These are phyloP conservation scores for Citrus trifoliata DNA, from an alignment of 345 rosid genomes.

Conservation along the genomic window DNA sequence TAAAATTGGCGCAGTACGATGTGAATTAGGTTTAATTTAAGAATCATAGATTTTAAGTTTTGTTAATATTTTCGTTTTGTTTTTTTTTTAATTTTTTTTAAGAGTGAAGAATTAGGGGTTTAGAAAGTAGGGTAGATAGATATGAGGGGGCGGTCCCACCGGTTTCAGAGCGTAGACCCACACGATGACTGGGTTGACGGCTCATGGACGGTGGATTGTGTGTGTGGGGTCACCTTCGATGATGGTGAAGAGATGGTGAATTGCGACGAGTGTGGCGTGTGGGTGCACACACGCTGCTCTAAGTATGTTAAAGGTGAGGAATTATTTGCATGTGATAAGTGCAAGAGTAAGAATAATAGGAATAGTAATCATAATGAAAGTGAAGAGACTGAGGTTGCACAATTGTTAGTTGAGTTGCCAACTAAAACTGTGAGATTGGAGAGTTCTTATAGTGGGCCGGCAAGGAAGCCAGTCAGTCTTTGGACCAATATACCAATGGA, in stretches of 20 bases:
- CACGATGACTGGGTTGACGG: slow-evolving; percentile 96
- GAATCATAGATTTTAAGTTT: background rate
- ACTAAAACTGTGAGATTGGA: slow-evolving; percentile 75
- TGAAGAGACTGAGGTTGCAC: slow-evolving; percentile 93
- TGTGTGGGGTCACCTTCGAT: slow-evolving; percentile 85
- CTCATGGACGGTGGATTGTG: slow-evolving; percentile 96
- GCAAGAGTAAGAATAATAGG: slow-evolving; percentile 53
- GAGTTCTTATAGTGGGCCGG: slow-evolving; percentile 26
- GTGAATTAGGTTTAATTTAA: slow-evolving; percentile 1
- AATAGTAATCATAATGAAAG: slow-evolving; percentile 28
- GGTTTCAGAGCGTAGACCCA: slow-evolving; percentile 51
- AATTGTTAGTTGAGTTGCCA: slow-evolving; percentile 82
- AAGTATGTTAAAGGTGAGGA: slow-evolving; percentile 81
- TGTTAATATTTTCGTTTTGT: background rate
- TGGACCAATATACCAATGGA: slow-evolving; percentile 80
- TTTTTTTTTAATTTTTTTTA: no score
- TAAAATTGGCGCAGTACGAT: no score
- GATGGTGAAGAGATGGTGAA: slow-evolving; percentile 99
- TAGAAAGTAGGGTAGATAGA: background rate
- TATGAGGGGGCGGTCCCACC: slow-evolving; percentile 68
- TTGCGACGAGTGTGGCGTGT: slow-evolving; percentile 95
- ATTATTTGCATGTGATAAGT: slow-evolving; percentile 77
- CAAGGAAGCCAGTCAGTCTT: slow-evolving; percentile 50
- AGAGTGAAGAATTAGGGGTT: slow-evolving; percentile 2
- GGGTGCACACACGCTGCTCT: slow-evolving; percentile 98